phyloP scores from a whole-genome alignment of 768 basidiomycete species.

The Wakefieldia striispora region DNA sequence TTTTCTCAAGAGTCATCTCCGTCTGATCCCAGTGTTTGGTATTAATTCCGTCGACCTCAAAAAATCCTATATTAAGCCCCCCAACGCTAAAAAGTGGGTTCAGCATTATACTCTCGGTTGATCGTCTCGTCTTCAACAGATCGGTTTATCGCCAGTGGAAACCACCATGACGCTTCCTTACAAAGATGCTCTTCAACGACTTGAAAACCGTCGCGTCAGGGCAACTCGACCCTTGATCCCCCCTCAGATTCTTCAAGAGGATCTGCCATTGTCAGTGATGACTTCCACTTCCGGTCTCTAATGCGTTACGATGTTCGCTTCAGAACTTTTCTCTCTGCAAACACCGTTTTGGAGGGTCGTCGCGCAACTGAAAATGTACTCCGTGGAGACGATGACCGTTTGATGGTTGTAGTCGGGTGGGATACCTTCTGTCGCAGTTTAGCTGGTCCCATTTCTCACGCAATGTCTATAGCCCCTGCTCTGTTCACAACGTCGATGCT shows the following conservation, averaged over 20 bases:
- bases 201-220: slow-evolving; percentile 87
- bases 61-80: slow-evolving; percentile 13
- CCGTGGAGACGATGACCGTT: slow-evolving; percentile 84
- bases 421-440: slow-evolving; percentile 14
- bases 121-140: slow-evolving; percentile 20
- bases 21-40: slow-evolving; percentile 3
- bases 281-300: neutral
- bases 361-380: slow-evolving; percentile 75
- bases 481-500: slow-evolving; percentile 85
- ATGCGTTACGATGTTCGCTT: slow-evolving; percentile 5
- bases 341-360: slow-evolving; percentile 88
- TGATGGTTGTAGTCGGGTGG: slow-evolving; percentile 89
- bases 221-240: slow-evolving; percentile 88
- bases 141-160: slow-evolving; percentile 32
- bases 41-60: slow-evolving; percentile 9
- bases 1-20: neutral
- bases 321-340: slow-evolving; percentile 76
- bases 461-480: slow-evolving; percentile 68
- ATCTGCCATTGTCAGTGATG: slow-evolving; percentile 71
- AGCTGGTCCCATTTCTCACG: slow-evolving; percentile 7
- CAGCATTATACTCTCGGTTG: neutral
- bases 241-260: slow-evolving; percentile 92
- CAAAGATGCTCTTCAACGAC: slow-evolving; percentile 73
- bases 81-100: slow-evolving; percentile 19
- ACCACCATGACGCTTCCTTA: slow-evolving; percentile 68